phyloP scores from a whole-genome alignment of 1,284 basidiomycete species.

The Lignosus rhinocerotis region DNA sequence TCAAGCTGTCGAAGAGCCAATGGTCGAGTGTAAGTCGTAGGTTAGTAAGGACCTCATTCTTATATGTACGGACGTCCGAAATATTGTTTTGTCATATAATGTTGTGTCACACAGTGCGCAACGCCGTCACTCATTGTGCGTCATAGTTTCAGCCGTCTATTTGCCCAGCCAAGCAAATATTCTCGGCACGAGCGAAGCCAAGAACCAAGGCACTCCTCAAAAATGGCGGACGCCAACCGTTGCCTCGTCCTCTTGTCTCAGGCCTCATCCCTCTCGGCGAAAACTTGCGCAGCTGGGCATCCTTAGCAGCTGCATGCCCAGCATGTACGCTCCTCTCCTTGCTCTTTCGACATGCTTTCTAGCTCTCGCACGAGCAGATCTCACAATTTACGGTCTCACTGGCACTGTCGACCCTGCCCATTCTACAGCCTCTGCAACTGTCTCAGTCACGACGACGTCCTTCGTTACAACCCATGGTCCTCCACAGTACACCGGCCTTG shows the following conservation, averaged over 20 bases:
- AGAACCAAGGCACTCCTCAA: background rate
- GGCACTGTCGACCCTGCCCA: conserved; percentile 1
- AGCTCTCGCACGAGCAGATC: background rate
- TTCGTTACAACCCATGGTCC: conserved; percentile 5
- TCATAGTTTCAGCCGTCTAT: background rate
- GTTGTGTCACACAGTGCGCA: too few species aligned
- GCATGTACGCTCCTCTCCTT: conserved; percentile 2
- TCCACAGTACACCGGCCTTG: conserved; percentile 8
- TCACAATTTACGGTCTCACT: conserved; percentile 10
- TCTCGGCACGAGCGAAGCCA: background rate
- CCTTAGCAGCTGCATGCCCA: conserved; percentile 1
- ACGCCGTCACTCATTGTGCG: background rate
- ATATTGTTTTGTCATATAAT: too few species aligned
- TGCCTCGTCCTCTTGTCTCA: background rate
- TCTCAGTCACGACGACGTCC: background rate
- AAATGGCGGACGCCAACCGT: background rate
- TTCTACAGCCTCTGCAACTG: background rate
- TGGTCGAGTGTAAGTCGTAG: too few species aligned
- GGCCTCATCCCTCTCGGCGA: background rate
- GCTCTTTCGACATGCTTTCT: background rate
- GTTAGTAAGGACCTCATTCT: too few species aligned
- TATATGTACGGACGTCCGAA: too few species aligned
- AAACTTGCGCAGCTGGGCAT: background rate
- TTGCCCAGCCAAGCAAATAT: background rate
- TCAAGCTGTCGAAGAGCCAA: background rate